phyloP scores from a whole-genome alignment of 352 stramenopile species.

The Pythium sukuiense region DNA sequence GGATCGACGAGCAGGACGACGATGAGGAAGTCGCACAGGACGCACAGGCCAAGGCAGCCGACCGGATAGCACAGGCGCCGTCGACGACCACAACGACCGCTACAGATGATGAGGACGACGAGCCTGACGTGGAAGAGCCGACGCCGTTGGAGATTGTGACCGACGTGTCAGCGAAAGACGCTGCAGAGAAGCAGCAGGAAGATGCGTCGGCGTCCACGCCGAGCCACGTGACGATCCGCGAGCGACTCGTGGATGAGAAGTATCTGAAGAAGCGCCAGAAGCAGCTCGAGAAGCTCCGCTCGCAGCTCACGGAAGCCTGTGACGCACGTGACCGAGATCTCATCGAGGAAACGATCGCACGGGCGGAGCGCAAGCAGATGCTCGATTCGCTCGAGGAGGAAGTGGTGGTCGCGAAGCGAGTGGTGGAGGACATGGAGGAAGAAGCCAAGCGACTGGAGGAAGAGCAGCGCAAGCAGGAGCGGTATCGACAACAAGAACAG shows the following conservation, averaged over 20 bases:
- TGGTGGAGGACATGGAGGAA: conserved; percentile 42
- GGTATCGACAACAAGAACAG: conserved; percentile 35
- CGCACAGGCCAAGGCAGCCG: conserved; percentile 13
- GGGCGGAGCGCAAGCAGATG: conserved; percentile 79
- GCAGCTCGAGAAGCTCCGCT: conserved; percentile 69
- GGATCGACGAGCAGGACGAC: conserved; percentile 30
- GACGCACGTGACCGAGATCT: conserved; percentile 37
- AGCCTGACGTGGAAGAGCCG: conserved; percentile 23
- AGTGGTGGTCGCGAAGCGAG: conserved; percentile 39
- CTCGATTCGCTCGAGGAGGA: conserved; percentile 58
- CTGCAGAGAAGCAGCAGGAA: not conserved
- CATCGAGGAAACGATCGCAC: conserved; percentile 64
- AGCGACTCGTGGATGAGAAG: conserved; percentile 71
- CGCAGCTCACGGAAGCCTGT: conserved; percentile 43
- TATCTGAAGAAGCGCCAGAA: conserved; percentile 78
- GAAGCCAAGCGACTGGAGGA: conserved; percentile 24
- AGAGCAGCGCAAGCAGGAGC: conserved; percentile 22
- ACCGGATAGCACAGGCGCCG: conserved; percentile 13
- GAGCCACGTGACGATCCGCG: conserved; percentile 31
- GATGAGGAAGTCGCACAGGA: conserved; percentile 30
- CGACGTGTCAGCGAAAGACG: not conserved
- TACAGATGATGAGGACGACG: conserved; percentile 22
- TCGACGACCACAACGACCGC: not conserved
- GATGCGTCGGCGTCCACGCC: conserved; percentile 14
- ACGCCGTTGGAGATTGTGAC: conserved; percentile 21